Evolutionary conservation across 495 filamentous ascomycete genomes (phyloP).

Genomic region (Tuber aestivum): DNA sequence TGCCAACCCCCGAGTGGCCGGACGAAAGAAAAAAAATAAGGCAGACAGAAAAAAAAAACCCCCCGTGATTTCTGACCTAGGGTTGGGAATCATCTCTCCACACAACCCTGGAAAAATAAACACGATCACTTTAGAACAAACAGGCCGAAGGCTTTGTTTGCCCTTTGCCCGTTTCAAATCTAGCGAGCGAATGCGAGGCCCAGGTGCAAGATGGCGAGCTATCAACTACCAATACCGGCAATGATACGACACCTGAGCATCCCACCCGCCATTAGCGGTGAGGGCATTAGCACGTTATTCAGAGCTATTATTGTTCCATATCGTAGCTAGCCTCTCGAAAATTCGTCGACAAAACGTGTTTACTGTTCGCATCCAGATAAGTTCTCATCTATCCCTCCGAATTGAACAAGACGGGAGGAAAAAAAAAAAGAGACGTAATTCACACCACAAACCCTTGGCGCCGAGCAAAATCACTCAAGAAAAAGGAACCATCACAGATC

Average conservation of each 20-base stretch:
- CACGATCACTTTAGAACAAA: neutral
- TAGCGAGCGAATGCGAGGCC: neutral
- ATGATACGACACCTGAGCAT: neutral
- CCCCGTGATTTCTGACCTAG: neutral
- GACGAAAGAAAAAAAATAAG: neutral
- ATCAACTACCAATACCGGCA: too few relatives aligned
- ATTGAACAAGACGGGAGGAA: neutral
- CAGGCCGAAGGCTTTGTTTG: neutral
- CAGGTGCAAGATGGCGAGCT: neutral
- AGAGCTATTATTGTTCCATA: neutral
- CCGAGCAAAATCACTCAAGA: neutral
- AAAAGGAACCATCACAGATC: neutral
- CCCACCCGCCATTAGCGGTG: neutral
- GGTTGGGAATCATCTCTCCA: neutral
- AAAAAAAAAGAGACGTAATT: neutral
- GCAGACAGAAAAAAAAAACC: neutral
- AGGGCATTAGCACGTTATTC: neutral
- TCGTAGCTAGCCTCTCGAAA: neutral
- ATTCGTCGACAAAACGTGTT: neutral
- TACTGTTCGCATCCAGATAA: neutral
- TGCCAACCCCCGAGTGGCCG: neutral
- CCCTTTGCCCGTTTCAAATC: neutral
- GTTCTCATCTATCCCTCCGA: neutral
- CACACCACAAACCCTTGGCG: slow-evolving; percentile 4
- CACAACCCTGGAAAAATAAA: neutral